phyloP scores from a whole-genome alignment of 2,329 filamentous ascomycete genomes.

The Albifimbria verrucaria region DNA sequence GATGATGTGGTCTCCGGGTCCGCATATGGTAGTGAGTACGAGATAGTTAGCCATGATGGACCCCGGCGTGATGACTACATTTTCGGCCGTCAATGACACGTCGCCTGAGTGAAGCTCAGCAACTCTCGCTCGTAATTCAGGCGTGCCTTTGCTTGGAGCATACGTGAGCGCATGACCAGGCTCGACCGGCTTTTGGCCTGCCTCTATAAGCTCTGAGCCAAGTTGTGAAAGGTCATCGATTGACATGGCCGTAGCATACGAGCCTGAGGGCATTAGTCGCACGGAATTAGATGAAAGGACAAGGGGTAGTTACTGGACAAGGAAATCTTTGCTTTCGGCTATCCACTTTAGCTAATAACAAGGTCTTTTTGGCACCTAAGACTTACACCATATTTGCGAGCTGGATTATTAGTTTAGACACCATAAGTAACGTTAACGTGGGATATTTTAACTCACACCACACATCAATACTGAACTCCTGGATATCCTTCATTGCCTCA shows the following conservation, averaged over 20 bases:
- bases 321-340: background rate
- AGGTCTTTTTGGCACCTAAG: no score
- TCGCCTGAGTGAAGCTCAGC: slow-evolving; percentile 5
- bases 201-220: background rate
- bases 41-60: slow-evolving; percentile 77
- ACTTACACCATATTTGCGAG: background rate
- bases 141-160: background rate
- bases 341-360: background rate
- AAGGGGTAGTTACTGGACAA: background rate
- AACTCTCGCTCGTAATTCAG: slow-evolving; percentile 1
- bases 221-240: background rate
- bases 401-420: background rate
- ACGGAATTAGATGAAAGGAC: background rate
- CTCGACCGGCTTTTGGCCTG: background rate
- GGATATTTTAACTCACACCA: background rate
- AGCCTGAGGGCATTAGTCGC: background rate
- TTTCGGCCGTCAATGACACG: slow-evolving; percentile 35
- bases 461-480: background rate
- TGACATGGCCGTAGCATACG: background rate
- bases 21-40: slow-evolving; percentile 55
- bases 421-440: background rate
- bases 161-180: background rate
- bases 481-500: background rate
- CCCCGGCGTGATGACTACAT: slow-evolving; percentile 70
- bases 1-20: slow-evolving; percentile 73